Evolutionary conservation across 768 basidiomycete species (phyloP).

Genomic region (Stropharia rugosoannulata): DNA sequence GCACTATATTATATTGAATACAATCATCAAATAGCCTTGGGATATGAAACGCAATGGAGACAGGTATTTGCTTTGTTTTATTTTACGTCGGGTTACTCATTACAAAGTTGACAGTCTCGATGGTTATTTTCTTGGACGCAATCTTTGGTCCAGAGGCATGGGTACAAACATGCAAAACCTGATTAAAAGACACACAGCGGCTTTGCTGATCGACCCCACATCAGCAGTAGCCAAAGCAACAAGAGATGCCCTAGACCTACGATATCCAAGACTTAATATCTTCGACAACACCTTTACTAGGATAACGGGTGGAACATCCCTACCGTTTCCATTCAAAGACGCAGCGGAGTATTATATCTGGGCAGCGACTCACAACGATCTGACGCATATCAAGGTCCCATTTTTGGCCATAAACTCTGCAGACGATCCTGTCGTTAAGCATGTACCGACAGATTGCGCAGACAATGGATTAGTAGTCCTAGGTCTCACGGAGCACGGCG

Average conservation of each 20-base stretch:
- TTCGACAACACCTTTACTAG: conserved; percentile 66
- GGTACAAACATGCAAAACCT: conserved; percentile 65
- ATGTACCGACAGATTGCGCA: conserved; percentile 53
- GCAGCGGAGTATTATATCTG: conserved; percentile 43
- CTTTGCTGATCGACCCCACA: conserved; percentile 46
- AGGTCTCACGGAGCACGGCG: conserved; percentile 59
- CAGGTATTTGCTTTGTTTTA: conserved; percentile 25
- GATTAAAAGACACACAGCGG: conserved; percentile 45
- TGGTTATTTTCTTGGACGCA: conserved; percentile 49
- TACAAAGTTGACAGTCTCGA: conserved; percentile 43
- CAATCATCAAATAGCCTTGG: conserved; percentile 22
- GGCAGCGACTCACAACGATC: conserved; percentile 57
- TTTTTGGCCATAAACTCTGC: conserved; percentile 70
- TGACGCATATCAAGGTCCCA: conserved; percentile 65
- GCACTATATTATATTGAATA: neutral
- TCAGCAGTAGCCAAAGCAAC: conserved; percentile 48
- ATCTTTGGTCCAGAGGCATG: conserved; percentile 77
- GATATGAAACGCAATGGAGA: conserved; percentile 45
- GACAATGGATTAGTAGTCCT: conserved; percentile 54
- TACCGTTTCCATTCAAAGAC: conserved; percentile 44
- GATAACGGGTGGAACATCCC: conserved; percentile 63
- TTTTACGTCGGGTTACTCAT: neutral
- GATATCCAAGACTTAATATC: conserved; percentile 49
- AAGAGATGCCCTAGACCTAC: conserved; percentile 39
- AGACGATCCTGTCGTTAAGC: conserved; percentile 72